Base-by-base conservation (phyloP, 306 rosid genomes). In the Cucurbita moschata region DNA sequence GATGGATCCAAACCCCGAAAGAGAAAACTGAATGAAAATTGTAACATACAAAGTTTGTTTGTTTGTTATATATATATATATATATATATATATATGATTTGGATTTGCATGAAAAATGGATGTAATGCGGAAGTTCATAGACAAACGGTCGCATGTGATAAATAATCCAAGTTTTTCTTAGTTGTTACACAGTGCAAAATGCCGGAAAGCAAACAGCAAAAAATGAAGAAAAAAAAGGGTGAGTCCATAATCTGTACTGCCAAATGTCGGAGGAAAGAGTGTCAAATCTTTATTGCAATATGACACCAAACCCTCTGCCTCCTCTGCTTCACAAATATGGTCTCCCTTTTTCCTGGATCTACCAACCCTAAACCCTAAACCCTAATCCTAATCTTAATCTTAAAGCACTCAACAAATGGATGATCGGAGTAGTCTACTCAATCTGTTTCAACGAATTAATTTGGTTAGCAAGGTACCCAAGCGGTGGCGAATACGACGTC, bases 401-500 rank as follows among this genome's bases (percentile, higher is more conserved):
- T 1, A 19, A 13, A 67, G 14, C 7, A 68, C 12, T 52, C 54
- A 50, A 50, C 35, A 50, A 47, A 11, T 14, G 16, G 12, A 47
- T 47, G 52, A 47, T 47, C 16, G 52, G 54, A 14, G 54, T 50
- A 15, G 54, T 40, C 43, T 4, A 40, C 8, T 50, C 18, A 14
- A 50, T 50, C n/a, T 50, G 1, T 50, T 6, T 50, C 18, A 50
- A 50, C 54, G 8, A 50, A 50, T 4, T 50, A 14, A 14, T 30
- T 30, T 14, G 18, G 54, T 50, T 52, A 52, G 79, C 83, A 86
- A 79, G 91, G 86, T 15, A 94, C 66, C 99, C 99, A 94, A 72
- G 86, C 83, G 12, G 97, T 85, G 4, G 97, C 97, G 77, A 94
- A 94, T 3, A 94, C 85, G 15, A 94, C 99, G 64, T 94, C 88